Base-by-base conservation (phyloP, 352 stramenopile genomes). In the Phytophthora ohioensis region DNA sequence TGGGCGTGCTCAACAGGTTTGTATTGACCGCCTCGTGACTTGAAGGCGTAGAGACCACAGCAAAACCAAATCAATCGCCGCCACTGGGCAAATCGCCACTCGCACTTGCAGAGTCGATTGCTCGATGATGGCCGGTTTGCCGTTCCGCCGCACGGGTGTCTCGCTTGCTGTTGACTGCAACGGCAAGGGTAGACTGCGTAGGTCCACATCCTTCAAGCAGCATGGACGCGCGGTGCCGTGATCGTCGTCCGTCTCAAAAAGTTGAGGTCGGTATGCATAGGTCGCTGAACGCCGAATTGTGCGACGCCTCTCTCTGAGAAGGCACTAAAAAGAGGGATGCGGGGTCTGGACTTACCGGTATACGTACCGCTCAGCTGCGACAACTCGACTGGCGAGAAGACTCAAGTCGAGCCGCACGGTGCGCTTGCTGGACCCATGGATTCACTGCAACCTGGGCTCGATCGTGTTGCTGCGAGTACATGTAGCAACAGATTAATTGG, bases 191-290 rank as follows among this genome's bases (percentile, higher is more conserved):
- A 1, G 21, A 27, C 21, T 21, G 17, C 17, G 41, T 46, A 21
- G 41, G 12, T 46, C 41, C n/a, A 27, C 1, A 46, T 46, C 41
- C 13, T 9, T 9, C 41, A 53, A 36, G 46, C 46, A 35, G 21
- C 46, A 52, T 36, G 45, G 45, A 52, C 11, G 30, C 45, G 47
- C 47, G 27, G 30, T 39, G 10, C 47, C 11, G 13, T 54, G 10
- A n/a, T 38, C 47, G 30, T 27, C 41, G 47, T 36, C 32, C 30
- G 47, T 54, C 47, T 54, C 47, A 54, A 54, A 36, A 30, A 43
- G 46, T 56, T 38, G 27, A 38, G 31, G 48, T 56, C 9, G 5
- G 48, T 56, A 56, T 15, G 15, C 48, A 56, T 31, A 56, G 31
- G 48, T 42, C 41, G 41, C 13, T 49, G 35, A 0, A 30, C 3